Evolutionary conservation across 2,329 filamentous ascomycete species (phyloP).

Genomic region (Paracoccidioides lutzii): DNA sequence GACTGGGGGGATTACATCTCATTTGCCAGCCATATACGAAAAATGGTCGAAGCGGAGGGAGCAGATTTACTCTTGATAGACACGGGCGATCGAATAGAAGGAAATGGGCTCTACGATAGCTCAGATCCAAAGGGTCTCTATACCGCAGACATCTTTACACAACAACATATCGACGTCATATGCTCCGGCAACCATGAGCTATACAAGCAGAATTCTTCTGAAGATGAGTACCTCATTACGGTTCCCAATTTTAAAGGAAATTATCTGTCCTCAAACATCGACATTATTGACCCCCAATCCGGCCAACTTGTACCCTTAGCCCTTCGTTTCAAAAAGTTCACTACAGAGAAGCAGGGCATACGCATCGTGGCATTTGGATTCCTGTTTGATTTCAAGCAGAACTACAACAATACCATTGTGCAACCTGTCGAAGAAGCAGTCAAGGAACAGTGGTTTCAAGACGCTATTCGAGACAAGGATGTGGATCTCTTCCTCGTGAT

Average conservation of each 20-base stretch:
- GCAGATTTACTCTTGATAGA: slow-evolving; percentile 86
- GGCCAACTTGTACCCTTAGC: slow-evolving; percentile 64
- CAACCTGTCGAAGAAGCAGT: slow-evolving; percentile 67
- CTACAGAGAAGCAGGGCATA: slow-evolving; percentile 76
- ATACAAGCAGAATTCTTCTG: slow-evolving; percentile 66
- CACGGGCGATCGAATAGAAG: slow-evolving; percentile 85
- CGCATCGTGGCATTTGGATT: slow-evolving; percentile 84
- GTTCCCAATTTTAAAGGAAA: slow-evolving; percentile 68
- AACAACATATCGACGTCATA: slow-evolving; percentile 73
- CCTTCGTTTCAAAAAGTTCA: slow-evolving; percentile 75
- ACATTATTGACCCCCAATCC: slow-evolving; percentile 64
- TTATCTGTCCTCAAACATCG: slow-evolving; percentile 85
- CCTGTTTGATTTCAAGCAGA: slow-evolving; percentile 82
- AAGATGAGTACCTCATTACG: slow-evolving; percentile 64
- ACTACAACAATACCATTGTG: slow-evolving; percentile 82
- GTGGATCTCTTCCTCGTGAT: slow-evolving; percentile 77
- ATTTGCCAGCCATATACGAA: slow-evolving; percentile 70
- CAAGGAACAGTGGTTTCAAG: slow-evolving; percentile 76
- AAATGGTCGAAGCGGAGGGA: slow-evolving; percentile 63
- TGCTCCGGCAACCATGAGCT: slow-evolving; percentile 91
- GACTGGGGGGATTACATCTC: slow-evolving; percentile 96
- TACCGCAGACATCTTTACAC: slow-evolving; percentile 71
- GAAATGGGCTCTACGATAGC: slow-evolving; percentile 86
- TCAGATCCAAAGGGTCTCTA: slow-evolving; percentile 79
- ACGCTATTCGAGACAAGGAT: slow-evolving; percentile 64